Evolutionary conservation across 2,329 filamentous ascomycete genomes (phyloP).

Genomic region (Pestalotiopsis fici): DNA sequence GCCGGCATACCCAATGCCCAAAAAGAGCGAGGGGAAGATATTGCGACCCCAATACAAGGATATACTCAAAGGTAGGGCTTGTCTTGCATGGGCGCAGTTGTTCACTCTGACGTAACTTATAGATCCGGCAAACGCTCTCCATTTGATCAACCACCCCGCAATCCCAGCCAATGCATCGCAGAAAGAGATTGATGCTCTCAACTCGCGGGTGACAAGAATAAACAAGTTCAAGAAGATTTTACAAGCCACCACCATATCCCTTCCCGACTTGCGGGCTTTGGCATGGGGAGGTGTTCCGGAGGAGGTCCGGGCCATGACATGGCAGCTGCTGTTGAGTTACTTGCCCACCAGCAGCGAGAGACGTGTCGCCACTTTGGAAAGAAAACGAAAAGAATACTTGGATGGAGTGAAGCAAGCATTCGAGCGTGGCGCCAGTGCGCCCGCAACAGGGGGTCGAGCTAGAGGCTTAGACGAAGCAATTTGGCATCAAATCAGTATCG

Average conservation of each 20-base stretch:
- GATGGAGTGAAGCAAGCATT: slow-evolving; percentile 82
- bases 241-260: slow-evolving; percentile 85
- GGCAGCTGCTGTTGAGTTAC: slow-evolving; percentile 94
- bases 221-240: slow-evolving; percentile 98
- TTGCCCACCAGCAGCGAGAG: slow-evolving; percentile 95
- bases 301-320: slow-evolving; percentile 98
- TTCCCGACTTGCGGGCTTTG: slow-evolving; percentile 79
- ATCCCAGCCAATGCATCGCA: slow-evolving; percentile 71
- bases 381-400: slow-evolving; percentile 94
- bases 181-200: slow-evolving; percentile 85
- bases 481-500: slow-evolving; percentile 99
- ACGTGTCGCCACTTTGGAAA: slow-evolving; percentile 83
- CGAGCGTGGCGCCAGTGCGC: slow-evolving; percentile 60
- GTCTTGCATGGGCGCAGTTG: not conserved
- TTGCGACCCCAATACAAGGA: slow-evolving; percentile 97
- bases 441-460: slow-evolving; percentile 43
- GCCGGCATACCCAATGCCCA: slow-evolving; percentile 81
- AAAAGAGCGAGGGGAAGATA: slow-evolving; percentile 93
- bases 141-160: slow-evolving; percentile 87
- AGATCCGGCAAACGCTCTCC: slow-evolving; percentile 89
- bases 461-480: slow-evolving; percentile 90
- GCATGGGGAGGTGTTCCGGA: slow-evolving; percentile 95
- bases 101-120: not conserved
- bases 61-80: slow-evolving; percentile 67
- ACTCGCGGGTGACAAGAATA: slow-evolving; percentile 86